These are phyloP conservation scores for Mycocentrospora acerina DNA, from an alignment of 2,329 filamentous ascomycete genomes.

Conservation along the genomic window DNA sequence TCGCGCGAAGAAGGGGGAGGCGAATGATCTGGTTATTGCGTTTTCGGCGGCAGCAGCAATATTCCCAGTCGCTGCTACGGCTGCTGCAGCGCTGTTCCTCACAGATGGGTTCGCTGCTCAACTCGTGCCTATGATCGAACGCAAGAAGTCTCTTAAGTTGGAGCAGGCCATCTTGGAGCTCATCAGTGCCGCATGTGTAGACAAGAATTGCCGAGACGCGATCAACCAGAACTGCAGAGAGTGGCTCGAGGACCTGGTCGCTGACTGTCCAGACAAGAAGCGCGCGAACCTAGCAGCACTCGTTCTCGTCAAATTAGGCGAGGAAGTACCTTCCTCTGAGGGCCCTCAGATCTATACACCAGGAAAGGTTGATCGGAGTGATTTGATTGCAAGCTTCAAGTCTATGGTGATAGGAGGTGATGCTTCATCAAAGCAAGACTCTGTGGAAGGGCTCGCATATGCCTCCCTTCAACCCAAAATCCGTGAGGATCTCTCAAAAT, in stretches of 20 bases:
- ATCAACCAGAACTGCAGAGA: slow-evolving; percentile 81
- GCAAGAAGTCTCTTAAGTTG: slow-evolving; percentile 81
- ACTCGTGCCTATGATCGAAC: slow-evolving; percentile 73
- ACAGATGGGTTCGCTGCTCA: slow-evolving; percentile 82
- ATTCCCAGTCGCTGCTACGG: slow-evolving; percentile 80
- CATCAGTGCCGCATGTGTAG: slow-evolving; percentile 88
- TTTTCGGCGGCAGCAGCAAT: slow-evolving; percentile 89
- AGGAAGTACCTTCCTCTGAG: slow-evolving; percentile 37
- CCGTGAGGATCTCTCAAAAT: slow-evolving; percentile 75
- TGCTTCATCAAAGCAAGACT: slow-evolving; percentile 63
- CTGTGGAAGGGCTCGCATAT: slow-evolving; percentile 90
- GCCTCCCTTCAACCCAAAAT: slow-evolving; percentile 82
- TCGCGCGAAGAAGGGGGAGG: slow-evolving; percentile 70
- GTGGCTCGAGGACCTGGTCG: slow-evolving; percentile 84
- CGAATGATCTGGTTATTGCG: slow-evolving; percentile 85
- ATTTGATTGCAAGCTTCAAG: slow-evolving; percentile 58
- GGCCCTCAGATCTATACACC: slow-evolving; percentile 35
- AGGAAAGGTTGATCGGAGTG: slow-evolving; percentile 43
- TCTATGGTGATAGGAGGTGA: slow-evolving; percentile 65
- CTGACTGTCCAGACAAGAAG: slow-evolving; percentile 62
- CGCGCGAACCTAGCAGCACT: slow-evolving; percentile 55
- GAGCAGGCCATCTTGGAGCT: slow-evolving; percentile 86
- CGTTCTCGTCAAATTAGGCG: slow-evolving; percentile 58
- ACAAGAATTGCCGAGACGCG: slow-evolving; percentile 76
- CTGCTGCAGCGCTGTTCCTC: slow-evolving; percentile 78